phyloP scores from a whole-genome alignment of 2,329 filamentous ascomycete genomes.

The Cylindrodendrum hubeiense region DNA sequence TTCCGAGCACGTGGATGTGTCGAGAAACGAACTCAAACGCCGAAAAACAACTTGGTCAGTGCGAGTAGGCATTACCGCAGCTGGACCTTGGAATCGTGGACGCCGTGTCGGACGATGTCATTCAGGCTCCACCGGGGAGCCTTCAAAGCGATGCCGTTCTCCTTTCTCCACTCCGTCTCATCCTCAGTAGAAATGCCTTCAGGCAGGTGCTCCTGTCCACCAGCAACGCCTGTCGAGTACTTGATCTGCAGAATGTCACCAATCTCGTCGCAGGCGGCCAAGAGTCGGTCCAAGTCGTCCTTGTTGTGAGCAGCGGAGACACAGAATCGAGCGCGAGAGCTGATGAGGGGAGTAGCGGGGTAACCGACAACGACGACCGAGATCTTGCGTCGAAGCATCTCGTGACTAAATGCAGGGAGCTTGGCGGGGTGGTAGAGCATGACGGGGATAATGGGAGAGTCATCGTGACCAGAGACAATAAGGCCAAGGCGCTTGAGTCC shows the following conservation, averaged over 20 bases:
- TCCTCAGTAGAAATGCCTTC: constrained; percentile 78
- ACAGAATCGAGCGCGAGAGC: constrained; percentile 94
- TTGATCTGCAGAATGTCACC: constrained; percentile 94
- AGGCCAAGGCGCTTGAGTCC: constrained; percentile 96
- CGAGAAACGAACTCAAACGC: constrained; percentile 41
- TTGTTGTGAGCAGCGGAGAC: constrained; percentile 97
- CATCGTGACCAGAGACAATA: constrained; percentile 97
- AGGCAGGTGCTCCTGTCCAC: constrained; percentile 82
- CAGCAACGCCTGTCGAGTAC: constrained; percentile 95
- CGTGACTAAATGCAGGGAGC: constrained; percentile 97
- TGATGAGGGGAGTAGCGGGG: constrained; percentile 94
- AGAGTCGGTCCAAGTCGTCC: constrained; percentile 92
- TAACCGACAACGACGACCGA: constrained; percentile 98
- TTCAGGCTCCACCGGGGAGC: constrained; percentile 88
- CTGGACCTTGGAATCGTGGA: constrained; percentile 79
- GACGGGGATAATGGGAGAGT: constrained; percentile 95
- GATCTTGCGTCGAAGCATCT: constrained; percentile 98
- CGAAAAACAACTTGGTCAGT: constrained; percentile 37
- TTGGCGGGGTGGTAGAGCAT: constrained; percentile 98
- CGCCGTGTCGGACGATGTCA: constrained; percentile 81
- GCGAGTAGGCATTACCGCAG: constrained; percentile 66
- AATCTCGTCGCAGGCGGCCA: constrained; percentile 91
- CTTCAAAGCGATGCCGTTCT: constrained; percentile 74
- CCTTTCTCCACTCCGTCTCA: constrained; percentile 75
- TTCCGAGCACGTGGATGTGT: constrained; percentile 29